Base-by-base conservation (phyloP, 2,329 filamentous ascomycete species). In the Diatrype stigma region DNA sequence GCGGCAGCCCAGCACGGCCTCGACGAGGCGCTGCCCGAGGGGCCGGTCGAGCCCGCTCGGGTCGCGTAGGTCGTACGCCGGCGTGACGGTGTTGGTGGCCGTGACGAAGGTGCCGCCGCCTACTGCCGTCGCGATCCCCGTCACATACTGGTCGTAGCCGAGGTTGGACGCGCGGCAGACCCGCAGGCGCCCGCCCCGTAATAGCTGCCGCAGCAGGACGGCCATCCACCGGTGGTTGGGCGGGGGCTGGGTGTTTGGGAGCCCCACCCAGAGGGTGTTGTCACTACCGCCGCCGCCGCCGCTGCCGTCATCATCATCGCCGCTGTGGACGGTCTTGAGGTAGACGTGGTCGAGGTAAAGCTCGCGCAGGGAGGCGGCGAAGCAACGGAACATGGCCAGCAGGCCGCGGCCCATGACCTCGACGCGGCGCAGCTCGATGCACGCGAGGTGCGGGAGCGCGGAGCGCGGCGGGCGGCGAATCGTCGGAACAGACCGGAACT, bases 291-390 rank as follows among this genome's bases (percentile, higher is more conserved):
- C 54, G 6, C 68, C 60, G 51, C 68, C 65, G 46, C 61, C 62
- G 2, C 61, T 60, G 48, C 70, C 64, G 16, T 63, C 54, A 49
- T 71, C 69, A 51, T 42, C 64, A 35, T 67, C 57, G 38, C 55
- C 49, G n/a, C 63, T 63, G 51, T 73, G 70, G 35, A 70, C 63
- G 7, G 65, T 67, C 60, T 76, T 75, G 42, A 77, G 67, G 51
- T 72, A 75, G 12, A 77, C 70, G 46, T 73, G 67, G 51, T 73
- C 73, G 1, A 78, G 64, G 54, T 73, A 75, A 28, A 78, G 68
- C 60, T 77, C 74, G 47, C 67, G 62, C 2, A 78, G 66, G 3
- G 71, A 69, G 34, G 62, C 53, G 23, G 67, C 66, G 45, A 76
- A 68, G 45, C 65, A 67, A 28, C 66, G 62, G 19, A 64, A 59